Conservation (phyloP, 2,329 filamentous ascomycete species). For the Nemania serpens region DNA sequence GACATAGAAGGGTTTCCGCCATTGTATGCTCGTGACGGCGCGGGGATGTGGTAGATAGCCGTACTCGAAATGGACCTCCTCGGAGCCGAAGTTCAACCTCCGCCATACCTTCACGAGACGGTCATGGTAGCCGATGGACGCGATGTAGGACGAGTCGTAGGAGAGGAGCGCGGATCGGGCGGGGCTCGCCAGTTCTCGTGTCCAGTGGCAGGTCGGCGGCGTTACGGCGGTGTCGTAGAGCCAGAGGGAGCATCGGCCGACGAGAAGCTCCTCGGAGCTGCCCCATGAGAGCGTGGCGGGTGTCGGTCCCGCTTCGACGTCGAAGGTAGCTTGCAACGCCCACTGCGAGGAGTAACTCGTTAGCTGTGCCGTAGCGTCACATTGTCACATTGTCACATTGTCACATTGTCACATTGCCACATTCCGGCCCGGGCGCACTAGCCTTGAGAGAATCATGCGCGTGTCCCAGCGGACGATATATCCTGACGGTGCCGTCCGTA, state of each 20-base stretch:
- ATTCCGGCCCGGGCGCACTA: conserved; percentile 25
- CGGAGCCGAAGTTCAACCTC: conserved; percentile 78
- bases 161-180: conserved; percentile 79
- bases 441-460: conserved; percentile 77
- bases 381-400: background rate
- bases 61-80: conserved; percentile 87
- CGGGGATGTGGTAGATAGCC: conserved; percentile 86
- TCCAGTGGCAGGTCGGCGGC: conserved; percentile 69
- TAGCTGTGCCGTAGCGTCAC: conserved; percentile 4
- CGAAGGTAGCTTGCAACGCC: conserved; percentile 66
- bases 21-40: conserved; percentile 80
- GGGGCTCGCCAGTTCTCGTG: conserved; percentile 71
- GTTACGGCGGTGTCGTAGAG: conserved; percentile 63
- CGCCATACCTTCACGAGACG: conserved; percentile 92
- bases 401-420: background rate
- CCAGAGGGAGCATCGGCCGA: conserved; percentile 71
- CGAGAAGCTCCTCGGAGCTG: conserved; percentile 78
- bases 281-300: conserved; percentile 77
- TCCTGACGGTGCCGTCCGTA: conserved; percentile 67
- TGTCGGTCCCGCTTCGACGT: conserved; percentile 56
- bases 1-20: conserved; percentile 77
- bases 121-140: conserved; percentile 78
- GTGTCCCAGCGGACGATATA: conserved; percentile 77
- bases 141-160: conserved; percentile 85
- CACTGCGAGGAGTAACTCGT: conserved; percentile 51